Base-by-base conservation (phyloP, 2,329 filamentous ascomycete species). In the Fusarium haematococcum region DNA sequence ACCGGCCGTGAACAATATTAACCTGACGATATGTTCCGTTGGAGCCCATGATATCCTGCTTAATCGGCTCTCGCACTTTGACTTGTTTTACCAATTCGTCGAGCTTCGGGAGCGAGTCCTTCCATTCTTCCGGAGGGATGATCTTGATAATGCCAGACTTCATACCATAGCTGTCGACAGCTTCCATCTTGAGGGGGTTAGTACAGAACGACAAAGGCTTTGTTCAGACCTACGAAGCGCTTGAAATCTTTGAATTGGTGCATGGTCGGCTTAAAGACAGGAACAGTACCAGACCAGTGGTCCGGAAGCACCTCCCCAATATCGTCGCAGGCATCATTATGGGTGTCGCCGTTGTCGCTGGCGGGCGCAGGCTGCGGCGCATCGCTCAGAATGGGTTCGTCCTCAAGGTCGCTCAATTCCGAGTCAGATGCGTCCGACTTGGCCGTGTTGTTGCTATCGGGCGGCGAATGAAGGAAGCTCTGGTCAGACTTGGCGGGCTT, bases 71-170 rank as follows among this genome's bases (percentile, higher is more conserved):
- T 83, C 96, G 96, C 79, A 99, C 95, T 80, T 92, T 93, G 82
- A 99, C 94, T 71, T 93, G 92, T 84, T 98, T 98, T 74, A 99
- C 90, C 60, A 95, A 89, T 78, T 98, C 93, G 80, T 97, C 92
- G 71, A 98, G 90, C 41, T 90, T 87, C 18, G 94, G 94, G 41
- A 97, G 91, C 30, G 91, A 88, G 74, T 95, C 91, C 83, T 90
- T 97, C 97, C 97, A 99, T 90, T 98, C 95, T 79, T 93, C 86
- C 1, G 97, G 97, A 32, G 97, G 95, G 63, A 98, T 93, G 68
- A 99, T 93, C 85, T 99, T 98, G 80, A 98, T 91, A 78, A 99
- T 98, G 39, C 97, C 97, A 25, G 95, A 97, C 84, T 95, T 94
- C 97, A 99, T 99, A 79, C 97, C 97, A 82, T 98, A 98, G 75